These are phyloP conservation scores for Lanmaoa rubissima DNA, from an alignment of 768 basidiomycete species.

Conservation along the genomic window DNA sequence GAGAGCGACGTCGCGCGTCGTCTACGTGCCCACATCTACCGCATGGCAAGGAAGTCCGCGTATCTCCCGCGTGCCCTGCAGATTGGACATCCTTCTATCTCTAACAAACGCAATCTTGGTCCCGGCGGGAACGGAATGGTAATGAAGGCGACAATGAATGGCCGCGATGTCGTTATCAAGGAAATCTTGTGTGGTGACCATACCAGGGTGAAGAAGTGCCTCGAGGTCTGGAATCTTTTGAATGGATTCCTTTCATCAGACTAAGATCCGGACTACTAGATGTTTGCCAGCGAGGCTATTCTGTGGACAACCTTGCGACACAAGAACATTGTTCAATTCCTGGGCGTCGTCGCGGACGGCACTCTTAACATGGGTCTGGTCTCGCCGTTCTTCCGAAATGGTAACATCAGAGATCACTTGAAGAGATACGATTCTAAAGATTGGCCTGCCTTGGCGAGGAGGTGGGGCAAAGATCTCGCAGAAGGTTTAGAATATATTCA, in stretches of 20 bases:
- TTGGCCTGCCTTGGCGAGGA: constrained; percentile 6
- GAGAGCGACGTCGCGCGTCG: constrained; percentile 1
- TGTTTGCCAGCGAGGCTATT: constrained; percentile 28
- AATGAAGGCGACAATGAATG: constrained; percentile 14
- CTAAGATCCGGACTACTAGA: constrained; percentile 10
- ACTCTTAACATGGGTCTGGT: constrained; percentile 19
- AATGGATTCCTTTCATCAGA: background rate
- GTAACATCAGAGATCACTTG: constrained; percentile 17
- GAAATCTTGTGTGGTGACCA: constrained; percentile 7
- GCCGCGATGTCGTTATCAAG: constrained; percentile 28
- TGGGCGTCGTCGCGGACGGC: constrained; percentile 15
- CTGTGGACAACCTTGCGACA: constrained; percentile 28
- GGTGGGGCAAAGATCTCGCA: constrained; percentile 17
- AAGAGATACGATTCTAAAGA: background rate
- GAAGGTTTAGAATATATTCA: constrained; percentile 27
- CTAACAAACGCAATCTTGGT: background rate
- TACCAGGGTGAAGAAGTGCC: background rate
- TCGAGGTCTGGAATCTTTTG: constrained; percentile 11
- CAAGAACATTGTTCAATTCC: constrained; percentile 27
- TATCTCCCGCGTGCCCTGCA: constrained; percentile 21
- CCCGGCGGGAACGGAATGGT: constrained; percentile 24
- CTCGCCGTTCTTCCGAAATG: constrained; percentile 22
- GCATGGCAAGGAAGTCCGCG: constrained; percentile 30
- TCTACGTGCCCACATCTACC: constrained; percentile 23
- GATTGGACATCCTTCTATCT: constrained; percentile 7